These are phyloP conservation scores for Microstegium vimineum DNA, from an alignment of 176 grass and related monocot species.

Conservation along the genomic window DNA sequence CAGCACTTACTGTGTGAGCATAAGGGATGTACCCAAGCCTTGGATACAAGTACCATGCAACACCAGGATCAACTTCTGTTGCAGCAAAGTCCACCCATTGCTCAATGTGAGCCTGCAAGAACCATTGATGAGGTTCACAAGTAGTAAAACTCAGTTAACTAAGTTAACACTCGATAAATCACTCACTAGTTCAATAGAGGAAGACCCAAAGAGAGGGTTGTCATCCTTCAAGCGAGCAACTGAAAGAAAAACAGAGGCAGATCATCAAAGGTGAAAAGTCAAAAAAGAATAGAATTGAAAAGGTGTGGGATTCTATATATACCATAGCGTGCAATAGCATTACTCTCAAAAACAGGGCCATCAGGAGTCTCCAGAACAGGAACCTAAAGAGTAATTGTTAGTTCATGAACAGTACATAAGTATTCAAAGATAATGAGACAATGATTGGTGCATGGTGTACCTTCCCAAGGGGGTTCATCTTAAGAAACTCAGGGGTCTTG, in stretches of 20 bases:
- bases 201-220: constrained; percentile 60
- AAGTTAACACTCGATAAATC: neutral
- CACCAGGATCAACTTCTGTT: constrained; percentile 61
- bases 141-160: neutral
- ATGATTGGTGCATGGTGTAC: constrained; percentile 14
- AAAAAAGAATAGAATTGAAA: neutral
- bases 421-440: neutral
- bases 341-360: constrained; percentile 88
- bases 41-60: constrained; percentile 66
- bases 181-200: constrained; percentile 86
- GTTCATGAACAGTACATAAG: neutral
- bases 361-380: constrained; percentile 96
- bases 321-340: constrained; percentile 94
- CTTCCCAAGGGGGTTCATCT: constrained; percentile 98
- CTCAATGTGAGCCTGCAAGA: constrained; percentile 62
- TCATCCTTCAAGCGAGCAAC: constrained; percentile 74
- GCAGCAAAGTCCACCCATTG: constrained; percentile 90
- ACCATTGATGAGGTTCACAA: neutral
- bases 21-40: constrained; percentile 55
- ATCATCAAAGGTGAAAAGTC: neutral
- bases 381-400: constrained; percentile 38
- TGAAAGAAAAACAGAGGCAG: constrained; percentile 18
- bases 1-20: constrained; percentile 42
- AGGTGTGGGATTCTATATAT: neutral
- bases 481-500: constrained; percentile 93